phyloP scores from a whole-genome alignment of 2,329 filamentous ascomycete genomes.

The Talaromyces amestolkiae region DNA sequence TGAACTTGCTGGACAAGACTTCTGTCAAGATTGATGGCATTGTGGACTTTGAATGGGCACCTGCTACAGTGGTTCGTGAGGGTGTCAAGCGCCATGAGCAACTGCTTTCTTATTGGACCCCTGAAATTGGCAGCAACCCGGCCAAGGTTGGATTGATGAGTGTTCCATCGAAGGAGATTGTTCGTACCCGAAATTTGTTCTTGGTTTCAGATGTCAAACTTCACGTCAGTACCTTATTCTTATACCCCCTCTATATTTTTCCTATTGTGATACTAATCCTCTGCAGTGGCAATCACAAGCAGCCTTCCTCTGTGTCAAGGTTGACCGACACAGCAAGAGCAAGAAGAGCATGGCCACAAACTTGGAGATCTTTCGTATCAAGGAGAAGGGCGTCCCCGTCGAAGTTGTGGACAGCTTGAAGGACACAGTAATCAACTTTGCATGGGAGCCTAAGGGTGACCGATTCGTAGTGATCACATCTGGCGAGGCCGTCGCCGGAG shows the following conservation, averaged over 20 bases:
- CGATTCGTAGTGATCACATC: constrained; percentile 96
- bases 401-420: constrained; percentile 98
- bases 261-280: not conserved
- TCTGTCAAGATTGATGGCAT: constrained; percentile 95
- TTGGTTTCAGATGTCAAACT: constrained; percentile 97
- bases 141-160: constrained; percentile 97
- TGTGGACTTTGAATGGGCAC: constrained; percentile 97
- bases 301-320: constrained; percentile 94
- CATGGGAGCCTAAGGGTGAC: constrained; percentile 97
- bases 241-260: not conserved
- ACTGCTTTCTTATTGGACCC: constrained; percentile 97
- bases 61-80: constrained; percentile 75
- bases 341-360: constrained; percentile 98
- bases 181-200: constrained; percentile 94
- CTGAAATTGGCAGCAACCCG: constrained; percentile 95
- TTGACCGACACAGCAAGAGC: constrained; percentile 96
- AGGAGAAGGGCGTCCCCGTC: constrained; percentile 95
- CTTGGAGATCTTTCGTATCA: constrained; percentile 95
- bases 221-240: constrained; percentile 49
- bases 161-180: constrained; percentile 88
- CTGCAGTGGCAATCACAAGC: constrained; percentile 82
- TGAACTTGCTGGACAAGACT: constrained; percentile 86
- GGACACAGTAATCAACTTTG: constrained; percentile 98
- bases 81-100: constrained; percentile 91
- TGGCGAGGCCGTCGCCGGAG: constrained; percentile 73